phyloP scores from a whole-genome alignment of 345 rosid species.

The Salix viminalis region DNA sequence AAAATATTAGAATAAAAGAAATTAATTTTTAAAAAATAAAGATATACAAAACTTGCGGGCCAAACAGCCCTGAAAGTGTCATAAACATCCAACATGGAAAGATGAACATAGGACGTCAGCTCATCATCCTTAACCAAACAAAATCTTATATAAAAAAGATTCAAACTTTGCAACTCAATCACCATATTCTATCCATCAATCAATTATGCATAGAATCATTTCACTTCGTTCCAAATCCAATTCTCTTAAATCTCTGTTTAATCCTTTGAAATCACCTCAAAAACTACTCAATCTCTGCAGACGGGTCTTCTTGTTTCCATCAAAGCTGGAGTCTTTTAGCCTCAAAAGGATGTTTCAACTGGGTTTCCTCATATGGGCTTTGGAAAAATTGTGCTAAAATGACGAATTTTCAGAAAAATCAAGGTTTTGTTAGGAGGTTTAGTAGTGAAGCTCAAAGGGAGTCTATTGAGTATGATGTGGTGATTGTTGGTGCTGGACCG shows the following conservation, averaged over 20 bases:
- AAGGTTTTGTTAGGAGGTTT: constrained; percentile 32
- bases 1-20: too few species aligned
- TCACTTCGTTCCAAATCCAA: constrained; percentile 21
- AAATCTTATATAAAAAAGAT: not conserved
- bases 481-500: constrained; percentile 94
- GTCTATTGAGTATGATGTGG: constrained; percentile 79
- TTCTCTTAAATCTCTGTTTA: constrained; percentile 10
- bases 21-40: too few species aligned
- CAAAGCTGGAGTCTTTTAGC: constrained; percentile 22
- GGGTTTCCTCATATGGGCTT: constrained; percentile 33
- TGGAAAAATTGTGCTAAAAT: constrained; percentile 11
- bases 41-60: too few species aligned
- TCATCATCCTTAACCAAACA: not conserved
- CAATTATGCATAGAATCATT: constrained; percentile 45
- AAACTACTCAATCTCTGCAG: not conserved
- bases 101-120: too few species aligned
- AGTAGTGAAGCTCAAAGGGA: constrained; percentile 55
- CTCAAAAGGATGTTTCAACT: constrained; percentile 10
- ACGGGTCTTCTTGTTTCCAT: constrained; percentile 8
- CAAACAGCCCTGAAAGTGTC: too few species aligned
- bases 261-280: not conserved
- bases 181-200: not conserved
- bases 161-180: not conserved
- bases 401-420: constrained; percentile 2
- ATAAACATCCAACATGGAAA: too few species aligned